These are phyloP conservation scores for Aspergillus avenaceus DNA, from an alignment of 495 filamentous ascomycete species.

Conservation along the genomic window DNA sequence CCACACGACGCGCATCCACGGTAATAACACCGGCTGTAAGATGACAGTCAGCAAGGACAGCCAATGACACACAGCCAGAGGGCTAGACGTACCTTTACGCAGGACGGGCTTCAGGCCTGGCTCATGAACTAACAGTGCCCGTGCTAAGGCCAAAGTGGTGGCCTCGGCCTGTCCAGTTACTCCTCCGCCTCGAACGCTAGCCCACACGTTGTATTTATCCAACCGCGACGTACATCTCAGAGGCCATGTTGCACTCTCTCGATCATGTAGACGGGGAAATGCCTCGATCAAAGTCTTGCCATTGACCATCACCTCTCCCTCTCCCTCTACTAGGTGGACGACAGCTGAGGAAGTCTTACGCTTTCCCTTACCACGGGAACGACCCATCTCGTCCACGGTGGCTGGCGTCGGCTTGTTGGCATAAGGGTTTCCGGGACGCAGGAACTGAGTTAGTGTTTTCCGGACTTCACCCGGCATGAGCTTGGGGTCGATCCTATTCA, in stretches of 20 bases:
- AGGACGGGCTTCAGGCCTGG: constrained; percentile 83
- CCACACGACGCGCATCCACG: constrained; percentile 84
- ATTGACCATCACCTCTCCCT: constrained; percentile 85
- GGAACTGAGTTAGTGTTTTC: constrained; percentile 61
- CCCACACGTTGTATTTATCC: constrained; percentile 98
- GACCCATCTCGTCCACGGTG: constrained; percentile 66
- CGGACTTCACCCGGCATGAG: constrained; percentile 68
- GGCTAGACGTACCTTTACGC: constrained; percentile 69
- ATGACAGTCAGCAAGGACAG: constrained; percentile 20
- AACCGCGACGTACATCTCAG: constrained; percentile 75
- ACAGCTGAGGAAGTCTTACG: constrained; percentile 81
- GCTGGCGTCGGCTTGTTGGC: constrained; percentile 51
- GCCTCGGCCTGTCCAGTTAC: constrained; percentile 95
- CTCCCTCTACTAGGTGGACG: constrained; percentile 85
- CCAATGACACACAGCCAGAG: neutral
- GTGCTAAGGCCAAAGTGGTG: constrained; percentile 85
- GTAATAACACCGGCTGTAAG: constrained; percentile 81
- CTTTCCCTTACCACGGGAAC: constrained; percentile 72
- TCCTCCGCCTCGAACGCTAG: constrained; percentile 75
- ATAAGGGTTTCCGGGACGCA: constrained; percentile 69
- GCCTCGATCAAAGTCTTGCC: constrained; percentile 71
- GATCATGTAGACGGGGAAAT: constrained; percentile 87
- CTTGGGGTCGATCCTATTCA: constrained; percentile 82
- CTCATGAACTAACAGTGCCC: constrained; percentile 85
- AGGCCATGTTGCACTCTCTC: constrained; percentile 91